Evolutionary conservation across 306 rosid species (phyloP).

Genomic region (Psophocarpus tetragonolobus): DNA sequence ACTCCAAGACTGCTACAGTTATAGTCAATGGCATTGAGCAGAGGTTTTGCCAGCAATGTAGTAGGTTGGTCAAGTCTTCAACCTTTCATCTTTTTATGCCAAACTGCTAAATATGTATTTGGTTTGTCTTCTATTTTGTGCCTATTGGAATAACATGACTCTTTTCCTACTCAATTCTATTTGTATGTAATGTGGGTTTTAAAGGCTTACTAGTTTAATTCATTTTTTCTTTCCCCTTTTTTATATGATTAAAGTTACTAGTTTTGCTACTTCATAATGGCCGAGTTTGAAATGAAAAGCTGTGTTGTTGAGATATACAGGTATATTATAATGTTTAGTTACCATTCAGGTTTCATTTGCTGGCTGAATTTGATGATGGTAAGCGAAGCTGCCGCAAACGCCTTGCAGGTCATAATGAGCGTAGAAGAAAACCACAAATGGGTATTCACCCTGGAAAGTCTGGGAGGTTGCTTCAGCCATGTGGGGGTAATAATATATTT

Average conservation of each 20-base stretch:
- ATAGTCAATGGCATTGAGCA: constrained; percentile 84
- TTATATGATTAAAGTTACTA: constrained; percentile 4
- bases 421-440: constrained; percentile 82
- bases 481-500: constrained; percentile 51
- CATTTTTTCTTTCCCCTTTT: neutral
- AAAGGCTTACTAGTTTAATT: constrained; percentile 1
- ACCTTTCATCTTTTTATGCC: constrained; percentile 21
- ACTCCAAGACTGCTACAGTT: constrained; percentile 81
- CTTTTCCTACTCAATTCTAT: constrained; percentile 8
- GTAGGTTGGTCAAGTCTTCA: constrained; percentile 62
- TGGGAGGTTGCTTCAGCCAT: constrained; percentile 68
- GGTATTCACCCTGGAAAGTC: constrained; percentile 55
- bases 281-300: constrained; percentile 7
- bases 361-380: constrained; percentile 88
- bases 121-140: neutral
- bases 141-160: neutral
- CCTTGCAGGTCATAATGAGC: constrained; percentile 92
- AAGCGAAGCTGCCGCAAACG: constrained; percentile 97
- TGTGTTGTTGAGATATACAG: constrained; percentile 31
- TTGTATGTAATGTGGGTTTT: neutral
- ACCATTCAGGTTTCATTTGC: constrained; percentile 82
- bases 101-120: neutral
- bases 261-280: constrained; percentile 1
- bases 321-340: constrained; percentile 39
- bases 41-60: constrained; percentile 95